phyloP scores from a whole-genome alignment of 345 rosid species.

The Brassica rapa region DNA sequence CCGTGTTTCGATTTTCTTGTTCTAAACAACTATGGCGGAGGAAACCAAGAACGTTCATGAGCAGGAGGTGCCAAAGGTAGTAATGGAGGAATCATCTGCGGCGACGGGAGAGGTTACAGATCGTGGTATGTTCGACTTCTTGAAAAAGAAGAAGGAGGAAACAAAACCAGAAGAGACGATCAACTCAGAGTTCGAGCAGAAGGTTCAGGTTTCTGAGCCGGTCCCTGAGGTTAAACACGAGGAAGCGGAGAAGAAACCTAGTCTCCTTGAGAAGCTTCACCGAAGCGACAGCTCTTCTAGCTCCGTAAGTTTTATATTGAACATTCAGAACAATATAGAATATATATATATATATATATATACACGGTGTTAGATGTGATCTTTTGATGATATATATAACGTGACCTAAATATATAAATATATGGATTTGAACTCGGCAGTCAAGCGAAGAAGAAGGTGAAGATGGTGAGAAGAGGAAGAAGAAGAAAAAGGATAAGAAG shows the following conservation, averaged over 20 bases:
- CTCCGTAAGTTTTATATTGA: constrained; percentile 66
- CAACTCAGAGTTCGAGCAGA: constrained; percentile 60
- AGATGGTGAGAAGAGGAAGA: constrained; percentile 60
- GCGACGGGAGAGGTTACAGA: constrained; percentile 54
- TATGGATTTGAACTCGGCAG: constrained; percentile 27
- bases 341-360: not conserved
- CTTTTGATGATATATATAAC: not conserved
- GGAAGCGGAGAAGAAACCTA: constrained; percentile 54
- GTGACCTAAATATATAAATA: not conserved
- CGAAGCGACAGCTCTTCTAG: constrained; percentile 76
- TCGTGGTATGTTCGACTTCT: constrained; percentile 81
- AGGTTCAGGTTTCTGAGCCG: constrained; percentile 58
- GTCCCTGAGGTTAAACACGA: constrained; percentile 32
- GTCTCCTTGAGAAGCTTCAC: constrained; percentile 70
- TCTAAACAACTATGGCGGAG: constrained; percentile 52
- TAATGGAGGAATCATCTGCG: constrained; percentile 31
- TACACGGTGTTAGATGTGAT: not conserved
- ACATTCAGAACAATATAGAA: no score
- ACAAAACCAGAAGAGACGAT: constrained; percentile 57
- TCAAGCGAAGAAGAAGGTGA: constrained; percentile 83
- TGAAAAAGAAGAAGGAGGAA: constrained; percentile 67
- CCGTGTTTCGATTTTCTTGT: not conserved
- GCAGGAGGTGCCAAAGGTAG: constrained; percentile 40
- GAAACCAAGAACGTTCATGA: constrained; percentile 51
- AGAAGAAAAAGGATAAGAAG: constrained; percentile 55